These are phyloP conservation scores for Polysphondylium violaceum DNA, from an alignment of 78 protist genomes.

Conservation along the genomic window DNA sequence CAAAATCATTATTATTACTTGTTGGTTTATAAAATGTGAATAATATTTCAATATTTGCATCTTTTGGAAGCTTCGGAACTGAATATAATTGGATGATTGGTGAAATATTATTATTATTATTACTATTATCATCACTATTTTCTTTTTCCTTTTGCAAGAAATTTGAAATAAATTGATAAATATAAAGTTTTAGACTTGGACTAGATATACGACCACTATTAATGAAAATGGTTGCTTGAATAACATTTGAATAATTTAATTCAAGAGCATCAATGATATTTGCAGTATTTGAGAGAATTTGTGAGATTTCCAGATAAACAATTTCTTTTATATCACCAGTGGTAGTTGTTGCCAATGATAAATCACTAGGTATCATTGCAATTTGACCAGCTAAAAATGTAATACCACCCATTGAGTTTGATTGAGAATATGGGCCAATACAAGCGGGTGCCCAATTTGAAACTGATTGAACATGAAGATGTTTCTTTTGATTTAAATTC, in stretches of 20 bases:
- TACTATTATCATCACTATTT: neutral
- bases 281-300: slow-evolving; percentile 19
- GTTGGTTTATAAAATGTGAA: slow-evolving; percentile 2
- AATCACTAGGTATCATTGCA: slow-evolving; percentile 77
- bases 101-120: neutral
- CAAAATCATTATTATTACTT: neutral
- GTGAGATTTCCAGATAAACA: slow-evolving; percentile 21
- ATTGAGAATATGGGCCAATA: slow-evolving; percentile 96
- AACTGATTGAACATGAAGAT: slow-evolving; percentile 92
- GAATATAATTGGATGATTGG: neutral
- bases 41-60: slow-evolving; percentile 47
- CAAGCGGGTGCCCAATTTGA: slow-evolving; percentile 96
- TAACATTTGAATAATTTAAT: neutral
- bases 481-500: slow-evolving; percentile 10
- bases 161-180: neutral
- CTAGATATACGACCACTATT: neutral
- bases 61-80: slow-evolving; percentile 42
- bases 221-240: slow-evolving; percentile 26
- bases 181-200: neutral
- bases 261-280: slow-evolving; percentile 14
- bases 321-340: neutral
- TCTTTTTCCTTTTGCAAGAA: neutral
- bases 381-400: slow-evolving; percentile 86
- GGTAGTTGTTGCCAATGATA: neutral
- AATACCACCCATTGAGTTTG: neutral